A percentile compares a stretch with the other conserved stretches of the same genome.
Conservation (phyloP, 805 yeast genomes). For the Sugiyamaella boreocaroliniensis region DNA sequence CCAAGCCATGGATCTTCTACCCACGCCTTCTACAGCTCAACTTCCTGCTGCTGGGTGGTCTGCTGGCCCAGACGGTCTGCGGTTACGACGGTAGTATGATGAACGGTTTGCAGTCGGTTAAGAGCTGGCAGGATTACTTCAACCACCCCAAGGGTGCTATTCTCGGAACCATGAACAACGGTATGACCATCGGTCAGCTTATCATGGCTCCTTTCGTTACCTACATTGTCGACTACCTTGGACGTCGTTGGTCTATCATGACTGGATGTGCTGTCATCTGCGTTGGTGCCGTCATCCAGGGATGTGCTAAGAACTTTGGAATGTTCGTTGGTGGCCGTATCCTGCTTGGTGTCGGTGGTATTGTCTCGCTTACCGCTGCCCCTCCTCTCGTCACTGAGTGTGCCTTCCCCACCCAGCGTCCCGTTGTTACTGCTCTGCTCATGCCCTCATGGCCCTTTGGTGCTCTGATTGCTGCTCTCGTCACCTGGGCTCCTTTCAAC, state of each 20-base stretch:
- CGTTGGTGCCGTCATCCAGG: conserved; percentile 52
- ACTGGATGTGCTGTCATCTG: conserved; percentile 48
- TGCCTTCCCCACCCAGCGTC: conserved; percentile 58
- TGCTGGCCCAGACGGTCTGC: conserved; percentile 13
- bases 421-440: conserved; percentile 51
- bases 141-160: conserved; percentile 4
- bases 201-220: conserved; percentile 60
- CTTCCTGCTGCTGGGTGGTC: conserved; percentile 9
- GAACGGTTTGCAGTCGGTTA: conserved; percentile 22
- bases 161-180: conserved; percentile 16
- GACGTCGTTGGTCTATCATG: conserved; percentile 54
- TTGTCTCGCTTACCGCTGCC: conserved; percentile 66
- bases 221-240: conserved; percentile 50
- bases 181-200: conserved; percentile 52
- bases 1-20: conserved; percentile 11
- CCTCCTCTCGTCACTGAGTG: conserved; percentile 76
- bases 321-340: conserved; percentile 65
- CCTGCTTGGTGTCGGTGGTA: conserved; percentile 65
- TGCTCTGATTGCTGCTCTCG: conserved; percentile 68
- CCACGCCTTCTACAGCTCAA: conserved; percentile 7
- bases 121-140: conserved; percentile 8
- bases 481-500: conserved; percentile 52
- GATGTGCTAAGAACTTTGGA: conserved; percentile 42
- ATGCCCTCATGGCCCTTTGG: conserved; percentile 67
- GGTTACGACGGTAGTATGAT: conserved; percentile 18